Conservation (phyloP, 2,329 filamentous ascomycete species). For the Colletotrichum echinochloae region DNA sequence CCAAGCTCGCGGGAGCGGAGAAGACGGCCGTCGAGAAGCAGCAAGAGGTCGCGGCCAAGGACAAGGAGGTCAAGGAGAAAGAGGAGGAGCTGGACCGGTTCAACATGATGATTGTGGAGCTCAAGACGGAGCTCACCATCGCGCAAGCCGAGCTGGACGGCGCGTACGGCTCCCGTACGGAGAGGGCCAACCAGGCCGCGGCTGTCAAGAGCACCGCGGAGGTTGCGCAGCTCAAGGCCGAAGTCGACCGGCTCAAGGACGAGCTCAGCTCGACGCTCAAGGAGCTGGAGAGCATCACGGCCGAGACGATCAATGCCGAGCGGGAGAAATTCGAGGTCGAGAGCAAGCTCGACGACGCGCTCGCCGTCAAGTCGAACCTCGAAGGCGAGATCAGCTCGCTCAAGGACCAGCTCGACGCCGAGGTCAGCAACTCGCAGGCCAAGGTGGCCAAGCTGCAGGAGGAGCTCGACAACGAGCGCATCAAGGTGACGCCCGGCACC, state of each 20-base stretch:
- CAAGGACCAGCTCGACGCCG: slow-evolving; percentile 55
- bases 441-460: slow-evolving; percentile 59
- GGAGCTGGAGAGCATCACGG: slow-evolving; percentile 66
- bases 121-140: slow-evolving; percentile 72
- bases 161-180: slow-evolving; percentile 69
- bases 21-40: slow-evolving; percentile 52
- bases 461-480: slow-evolving; percentile 62
- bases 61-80: slow-evolving; percentile 58
- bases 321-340: slow-evolving; percentile 62
- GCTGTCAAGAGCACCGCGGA: slow-evolving; percentile 63
- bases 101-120: slow-evolving; percentile 65
- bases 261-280: slow-evolving; percentile 64
- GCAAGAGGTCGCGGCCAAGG: slow-evolving; percentile 54
- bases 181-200: slow-evolving; percentile 69
- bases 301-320: slow-evolving; percentile 63
- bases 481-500: slow-evolving; percentile 54
- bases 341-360: slow-evolving; percentile 55
- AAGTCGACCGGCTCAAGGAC: slow-evolving; percentile 62
- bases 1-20: slow-evolving; percentile 50
- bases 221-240: slow-evolving; percentile 57
- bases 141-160: slow-evolving; percentile 72
- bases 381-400: slow-evolving; percentile 54
- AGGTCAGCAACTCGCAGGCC: slow-evolving; percentile 53
- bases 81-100: slow-evolving; percentile 64
- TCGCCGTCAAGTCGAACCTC: slow-evolving; percentile 50